These are phyloP conservation scores for Solanum neorickii DNA, from an alignment of 257 asterid species.

Conservation along the genomic window DNA sequence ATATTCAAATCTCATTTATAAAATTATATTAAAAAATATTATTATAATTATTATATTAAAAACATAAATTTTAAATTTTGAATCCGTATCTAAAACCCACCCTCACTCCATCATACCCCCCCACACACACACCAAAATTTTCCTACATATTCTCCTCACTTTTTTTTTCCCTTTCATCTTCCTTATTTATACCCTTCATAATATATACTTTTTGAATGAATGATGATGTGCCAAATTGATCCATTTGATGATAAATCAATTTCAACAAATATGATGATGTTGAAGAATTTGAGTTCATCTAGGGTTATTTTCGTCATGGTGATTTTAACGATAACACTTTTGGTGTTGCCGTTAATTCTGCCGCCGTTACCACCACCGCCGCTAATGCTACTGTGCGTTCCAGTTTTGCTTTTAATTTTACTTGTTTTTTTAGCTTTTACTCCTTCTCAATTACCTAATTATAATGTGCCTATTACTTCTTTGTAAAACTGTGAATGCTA, in stretches of 20 bases:
- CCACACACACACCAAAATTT: neutral
- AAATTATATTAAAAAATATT: too few relatives aligned
- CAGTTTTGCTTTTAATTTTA: constrained; percentile 44
- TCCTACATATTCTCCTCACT: neutral
- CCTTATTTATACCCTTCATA: neutral
- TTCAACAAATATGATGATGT: constrained; percentile 11
- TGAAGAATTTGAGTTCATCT: constrained; percentile 1
- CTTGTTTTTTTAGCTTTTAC: constrained; percentile 33
- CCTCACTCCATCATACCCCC: too few relatives aligned
- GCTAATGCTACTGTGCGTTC: constrained; percentile 29
- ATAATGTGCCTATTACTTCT: neutral
- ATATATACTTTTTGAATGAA: too few relatives aligned
- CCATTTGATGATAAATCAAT: neutral
- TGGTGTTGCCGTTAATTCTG: constrained; percentile 36
- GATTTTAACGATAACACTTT: constrained; percentile 13
- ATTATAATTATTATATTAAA: neutral
- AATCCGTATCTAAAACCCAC: neutral
- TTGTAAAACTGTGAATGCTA: neutral
- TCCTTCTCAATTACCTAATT: constrained; percentile 22
- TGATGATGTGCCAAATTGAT: constrained; percentile 13
- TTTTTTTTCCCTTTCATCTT: neutral
- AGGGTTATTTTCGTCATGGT: constrained; percentile 16
- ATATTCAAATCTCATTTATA: too few relatives aligned
- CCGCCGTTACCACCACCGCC: constrained; percentile 83
- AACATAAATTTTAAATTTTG: neutral